phyloP scores from a whole-genome alignment of 345 rosid genomes.

The Sisymbrium altissimum region DNA sequence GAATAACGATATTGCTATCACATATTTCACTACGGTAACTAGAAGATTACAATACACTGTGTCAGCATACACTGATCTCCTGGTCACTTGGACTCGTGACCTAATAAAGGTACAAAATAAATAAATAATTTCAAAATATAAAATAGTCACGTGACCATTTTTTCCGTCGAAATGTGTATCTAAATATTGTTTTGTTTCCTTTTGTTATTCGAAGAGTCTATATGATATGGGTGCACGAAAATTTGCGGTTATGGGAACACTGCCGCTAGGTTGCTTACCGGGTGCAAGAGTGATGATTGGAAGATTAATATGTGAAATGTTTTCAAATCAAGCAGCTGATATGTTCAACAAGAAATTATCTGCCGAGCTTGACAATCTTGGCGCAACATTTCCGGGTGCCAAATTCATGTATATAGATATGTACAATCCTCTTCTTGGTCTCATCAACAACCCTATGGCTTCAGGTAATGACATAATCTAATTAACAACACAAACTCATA shows the following conservation, averaged over 20 bases:
- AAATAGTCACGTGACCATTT: not conserved
- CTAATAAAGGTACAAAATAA: conserved; percentile 16
- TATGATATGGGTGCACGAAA: conserved; percentile 62
- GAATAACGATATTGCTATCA: conserved; percentile 58
- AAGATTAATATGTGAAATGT: conserved; percentile 36
- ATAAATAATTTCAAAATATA: not conserved
- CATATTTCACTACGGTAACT: conserved; percentile 24
- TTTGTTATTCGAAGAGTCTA: conserved; percentile 24
- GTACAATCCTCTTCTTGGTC: conserved; percentile 37
- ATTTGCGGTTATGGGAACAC: conserved; percentile 43
- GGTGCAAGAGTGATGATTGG: conserved; percentile 43
- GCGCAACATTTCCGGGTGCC: conserved; percentile 31
- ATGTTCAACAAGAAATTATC: conserved; percentile 53
- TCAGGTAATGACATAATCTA: conserved; percentile 18
- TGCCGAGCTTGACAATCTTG: conserved; percentile 29
- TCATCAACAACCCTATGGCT: conserved; percentile 48
- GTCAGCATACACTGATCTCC: conserved; percentile 20
- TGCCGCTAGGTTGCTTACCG: conserved; percentile 59
- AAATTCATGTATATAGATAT: conserved; percentile 44
- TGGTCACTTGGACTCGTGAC: conserved; percentile 27
- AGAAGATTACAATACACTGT: conserved; percentile 16
- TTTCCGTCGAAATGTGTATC: not conserved
- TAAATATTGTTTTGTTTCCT: not conserved
- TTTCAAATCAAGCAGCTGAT: conserved; percentile 44
- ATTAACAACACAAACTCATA: not conserved